phyloP scores from a whole-genome alignment of 164 flowering plant species.

The Piper longum region DNA sequence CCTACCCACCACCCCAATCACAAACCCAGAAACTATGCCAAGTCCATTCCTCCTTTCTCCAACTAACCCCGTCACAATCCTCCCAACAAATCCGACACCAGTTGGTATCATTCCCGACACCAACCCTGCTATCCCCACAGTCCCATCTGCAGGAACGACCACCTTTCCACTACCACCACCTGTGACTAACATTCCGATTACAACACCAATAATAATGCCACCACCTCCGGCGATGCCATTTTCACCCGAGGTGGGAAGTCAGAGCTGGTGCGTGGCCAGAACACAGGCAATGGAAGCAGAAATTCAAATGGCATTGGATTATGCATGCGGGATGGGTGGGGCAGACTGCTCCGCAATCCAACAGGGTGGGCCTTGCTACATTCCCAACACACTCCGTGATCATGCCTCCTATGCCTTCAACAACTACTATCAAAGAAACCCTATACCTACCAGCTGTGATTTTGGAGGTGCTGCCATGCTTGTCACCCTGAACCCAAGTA shows the following conservation, averaged over 20 bases:
- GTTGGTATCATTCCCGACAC: constrained; percentile 7
- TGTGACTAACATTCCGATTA: constrained; percentile 18
- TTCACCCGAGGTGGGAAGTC: constrained; percentile 43
- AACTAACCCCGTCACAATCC: constrained; percentile 34
- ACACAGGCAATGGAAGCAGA: constrained; percentile 32
- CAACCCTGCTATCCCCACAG: constrained; percentile 5
- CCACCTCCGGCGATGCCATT: constrained; percentile 27
- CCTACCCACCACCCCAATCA: constrained; percentile 9
- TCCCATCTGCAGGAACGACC: constrained; percentile 8
- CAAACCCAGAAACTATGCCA: constrained; percentile 10
- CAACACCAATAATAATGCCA: constrained; percentile 26
- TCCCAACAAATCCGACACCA: constrained; percentile 37
- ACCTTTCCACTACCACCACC: constrained; percentile 25
- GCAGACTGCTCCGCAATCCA: constrained; percentile 81
- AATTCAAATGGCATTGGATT: constrained; percentile 81
- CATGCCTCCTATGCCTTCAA: constrained; percentile 96
- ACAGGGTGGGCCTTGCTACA: constrained; percentile 58
- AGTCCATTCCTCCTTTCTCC: constrained; percentile 2
- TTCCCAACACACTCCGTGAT: constrained; percentile 52
- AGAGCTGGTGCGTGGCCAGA: constrained; percentile 86
- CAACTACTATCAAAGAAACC: constrained; percentile 79
- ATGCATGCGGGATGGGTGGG: constrained; percentile 85
- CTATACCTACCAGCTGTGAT: constrained; percentile 61
- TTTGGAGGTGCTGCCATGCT: constrained; percentile 67
- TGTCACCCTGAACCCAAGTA: constrained; percentile 75